phyloP scores from a whole-genome alignment of 2,329 filamentous ascomycete species.

The Diaporthe ilicicola region DNA sequence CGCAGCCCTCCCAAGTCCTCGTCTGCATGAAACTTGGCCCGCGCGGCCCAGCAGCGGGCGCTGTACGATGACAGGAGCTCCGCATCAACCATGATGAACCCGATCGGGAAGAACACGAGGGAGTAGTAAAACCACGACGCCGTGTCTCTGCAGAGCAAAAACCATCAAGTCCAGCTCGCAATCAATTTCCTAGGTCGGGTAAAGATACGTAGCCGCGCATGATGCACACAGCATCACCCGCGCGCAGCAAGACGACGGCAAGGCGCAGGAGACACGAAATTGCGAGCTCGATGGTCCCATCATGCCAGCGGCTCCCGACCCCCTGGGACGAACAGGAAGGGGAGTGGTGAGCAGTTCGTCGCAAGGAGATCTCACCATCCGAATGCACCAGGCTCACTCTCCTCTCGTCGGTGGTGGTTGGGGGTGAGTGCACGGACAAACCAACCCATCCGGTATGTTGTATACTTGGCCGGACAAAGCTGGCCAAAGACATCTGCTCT shows the following conservation, averaged over 20 bases:
- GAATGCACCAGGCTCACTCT: neutral
- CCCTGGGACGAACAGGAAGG: constrained; percentile 4
- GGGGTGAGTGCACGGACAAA: constrained; percentile 6
- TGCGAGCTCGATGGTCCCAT: constrained; percentile 7
- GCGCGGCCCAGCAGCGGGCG: constrained; percentile 5
- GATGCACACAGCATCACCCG: neutral
- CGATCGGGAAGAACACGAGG: too few species aligned
- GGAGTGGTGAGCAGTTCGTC: neutral
- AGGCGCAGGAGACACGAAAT: neutral
- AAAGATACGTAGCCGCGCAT: neutral
- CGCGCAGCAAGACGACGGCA: neutral
- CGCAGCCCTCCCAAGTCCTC: neutral
- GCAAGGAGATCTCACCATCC: neutral
- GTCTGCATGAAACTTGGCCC: constrained; percentile 8
- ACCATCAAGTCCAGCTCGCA: neutral
- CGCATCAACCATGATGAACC: neutral
- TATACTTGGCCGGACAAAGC: constrained; percentile 14
- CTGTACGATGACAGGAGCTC: neutral
- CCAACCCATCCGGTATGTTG: neutral
- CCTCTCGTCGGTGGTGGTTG: neutral
- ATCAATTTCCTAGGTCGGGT: neutral
- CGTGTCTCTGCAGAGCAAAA: too few species aligned
- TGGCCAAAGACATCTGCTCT: neutral
- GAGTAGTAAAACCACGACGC: too few species aligned
- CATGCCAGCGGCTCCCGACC: constrained; percentile 12